Conservation (phyloP, 176 grass and related monocot species). For the Ensete glaucum region DNA sequence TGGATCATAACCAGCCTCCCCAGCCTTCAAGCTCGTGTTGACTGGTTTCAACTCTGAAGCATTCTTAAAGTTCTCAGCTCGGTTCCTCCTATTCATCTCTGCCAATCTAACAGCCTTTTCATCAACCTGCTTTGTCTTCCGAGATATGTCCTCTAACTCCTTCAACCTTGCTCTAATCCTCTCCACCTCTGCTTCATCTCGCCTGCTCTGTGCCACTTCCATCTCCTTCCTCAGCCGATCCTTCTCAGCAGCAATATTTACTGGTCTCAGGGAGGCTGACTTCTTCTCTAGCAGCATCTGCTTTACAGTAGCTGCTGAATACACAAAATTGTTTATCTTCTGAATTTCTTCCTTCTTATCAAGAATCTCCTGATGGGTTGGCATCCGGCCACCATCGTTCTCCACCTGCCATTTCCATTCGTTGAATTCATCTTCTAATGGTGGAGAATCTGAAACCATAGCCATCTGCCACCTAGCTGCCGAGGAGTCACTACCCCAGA, state of each 20-base stretch:
- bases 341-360: slow-evolving; percentile 87
- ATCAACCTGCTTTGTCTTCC: slow-evolving; percentile 37
- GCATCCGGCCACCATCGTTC: slow-evolving; percentile 49
- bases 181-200: slow-evolving; percentile 54
- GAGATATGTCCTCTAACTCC: slow-evolving; percentile 40
- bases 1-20: slow-evolving; percentile 94
- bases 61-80: slow-evolving; percentile 89
- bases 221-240: slow-evolving; percentile 73
- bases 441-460: slow-evolving; percentile 64
- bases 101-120: slow-evolving; percentile 81
- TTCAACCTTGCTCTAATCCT: slow-evolving; percentile 54
- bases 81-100: slow-evolving; percentile 91
- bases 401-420: slow-evolving; percentile 79
- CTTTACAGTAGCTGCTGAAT: slow-evolving; percentile 68
- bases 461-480: slow-evolving; percentile 86
- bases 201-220: slow-evolving; percentile 46
- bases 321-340: slow-evolving; percentile 53
- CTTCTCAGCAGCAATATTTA: slow-evolving; percentile 96
- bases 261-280: slow-evolving; percentile 56
- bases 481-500: slow-evolving; percentile 60
- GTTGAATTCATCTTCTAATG: slow-evolving; percentile 64
- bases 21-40: slow-evolving; percentile 72
- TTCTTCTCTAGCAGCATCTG: slow-evolving; percentile 70
- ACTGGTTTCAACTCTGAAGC: slow-evolving; percentile 84
- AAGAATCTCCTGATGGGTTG: slow-evolving; percentile 67